A percentile compares a stretch with the other conserved stretches of the same genome.
phyloP scores from a whole-genome alignment of 495 filamentous ascomycete genomes.

The Xylaria bambusicola region DNA sequence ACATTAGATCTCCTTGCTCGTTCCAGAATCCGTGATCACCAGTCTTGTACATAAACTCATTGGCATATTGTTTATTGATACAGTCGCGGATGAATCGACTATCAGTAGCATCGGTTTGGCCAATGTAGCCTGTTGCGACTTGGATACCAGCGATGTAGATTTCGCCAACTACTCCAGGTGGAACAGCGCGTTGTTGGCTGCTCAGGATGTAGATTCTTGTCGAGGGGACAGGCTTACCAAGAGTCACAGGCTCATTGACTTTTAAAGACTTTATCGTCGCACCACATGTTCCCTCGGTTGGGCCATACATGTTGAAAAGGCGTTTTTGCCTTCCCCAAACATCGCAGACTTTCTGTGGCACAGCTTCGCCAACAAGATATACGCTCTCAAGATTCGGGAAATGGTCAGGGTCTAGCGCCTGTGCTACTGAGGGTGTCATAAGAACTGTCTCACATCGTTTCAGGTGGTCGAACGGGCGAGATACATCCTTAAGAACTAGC shows the following conservation, averaged over 20 bases:
- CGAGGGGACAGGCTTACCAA: constrained; percentile 33
- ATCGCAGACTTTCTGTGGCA: constrained; percentile 31
- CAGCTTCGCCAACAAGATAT: constrained; percentile 36
- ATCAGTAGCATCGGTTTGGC: constrained; percentile 18
- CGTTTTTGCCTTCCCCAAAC: constrained; percentile 26
- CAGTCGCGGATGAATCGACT: constrained; percentile 22
- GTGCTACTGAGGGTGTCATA: constrained; percentile 35
- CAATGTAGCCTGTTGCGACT: constrained; percentile 39
- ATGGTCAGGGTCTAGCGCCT: constrained; percentile 23
- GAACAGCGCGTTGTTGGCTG: constrained; percentile 15
- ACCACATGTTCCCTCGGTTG: constrained; percentile 38
- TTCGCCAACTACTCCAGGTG: constrained; percentile 36
- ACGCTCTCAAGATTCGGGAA: constrained; percentile 28
- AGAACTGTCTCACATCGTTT: constrained; percentile 26
- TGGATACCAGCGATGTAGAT: constrained; percentile 41
- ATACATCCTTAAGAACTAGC: constrained; percentile 29
- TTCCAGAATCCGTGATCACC: constrained; percentile 37
- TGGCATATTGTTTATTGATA: constrained; percentile 5
- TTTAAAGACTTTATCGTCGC: constrained; percentile 26
- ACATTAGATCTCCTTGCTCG: constrained; percentile 27
- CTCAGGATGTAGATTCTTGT: constrained; percentile 39
- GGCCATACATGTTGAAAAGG: constrained; percentile 37
- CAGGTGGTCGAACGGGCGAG: constrained; percentile 29
- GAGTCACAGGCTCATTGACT: constrained; percentile 27
- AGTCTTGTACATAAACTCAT: constrained; percentile 37